Evolutionary conservation across 192 early-diverging fungal species (phyloP).

Genomic region (Coemansia sp.): DNA sequence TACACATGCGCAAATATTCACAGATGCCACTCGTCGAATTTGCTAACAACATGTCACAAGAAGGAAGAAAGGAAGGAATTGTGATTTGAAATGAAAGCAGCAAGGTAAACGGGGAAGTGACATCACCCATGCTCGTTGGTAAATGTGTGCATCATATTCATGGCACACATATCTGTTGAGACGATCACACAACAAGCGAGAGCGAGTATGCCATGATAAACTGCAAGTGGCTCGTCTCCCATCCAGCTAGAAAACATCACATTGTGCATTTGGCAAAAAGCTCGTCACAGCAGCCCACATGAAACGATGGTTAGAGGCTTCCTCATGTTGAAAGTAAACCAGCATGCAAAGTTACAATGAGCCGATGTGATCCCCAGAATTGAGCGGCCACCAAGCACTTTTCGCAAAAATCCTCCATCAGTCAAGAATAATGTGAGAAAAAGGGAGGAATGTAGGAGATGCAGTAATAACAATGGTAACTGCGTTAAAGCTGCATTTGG

Average conservation of each 20-base stretch:
- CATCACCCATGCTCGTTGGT: background rate
- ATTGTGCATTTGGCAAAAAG: slow-evolving; percentile 1
- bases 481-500: background rate
- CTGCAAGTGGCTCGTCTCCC: background rate
- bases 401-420: background rate
- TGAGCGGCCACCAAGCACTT: background rate
- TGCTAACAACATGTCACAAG: background rate
- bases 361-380: background rate
- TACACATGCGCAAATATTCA: background rate
- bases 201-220: background rate
- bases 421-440: background rate
- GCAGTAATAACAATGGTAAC: slow-evolving; percentile 1
- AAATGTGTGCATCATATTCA: background rate
- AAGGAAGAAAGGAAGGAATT: no score
- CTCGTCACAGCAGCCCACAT: background rate
- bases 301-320: background rate
- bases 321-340: background rate
- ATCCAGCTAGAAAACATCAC: background rate
- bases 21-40: background rate
- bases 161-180: background rate
- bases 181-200: background rate
- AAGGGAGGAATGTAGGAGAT: background rate
- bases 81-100: background rate
- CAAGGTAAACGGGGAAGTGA: background rate
- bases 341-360: background rate